A percentile compares a stretch with the other conserved stretches of the same genome.
Evolutionary conservation across 2,329 filamentous ascomycete genomes (phyloP).

Genomic region (Dactylellina sp.): DNA sequence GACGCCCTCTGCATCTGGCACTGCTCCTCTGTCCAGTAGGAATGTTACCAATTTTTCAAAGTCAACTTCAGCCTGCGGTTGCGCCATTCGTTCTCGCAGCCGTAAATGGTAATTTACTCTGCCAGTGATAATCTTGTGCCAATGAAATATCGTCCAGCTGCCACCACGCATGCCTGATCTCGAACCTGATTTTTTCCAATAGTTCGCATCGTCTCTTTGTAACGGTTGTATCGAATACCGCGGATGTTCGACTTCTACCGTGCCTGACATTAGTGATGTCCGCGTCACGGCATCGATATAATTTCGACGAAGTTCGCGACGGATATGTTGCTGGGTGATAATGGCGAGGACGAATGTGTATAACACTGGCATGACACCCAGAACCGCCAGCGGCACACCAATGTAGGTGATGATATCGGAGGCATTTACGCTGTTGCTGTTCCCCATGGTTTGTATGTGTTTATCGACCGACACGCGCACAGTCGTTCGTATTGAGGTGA

Average conservation of each 20-base stretch:
- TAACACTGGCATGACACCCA: constrained; percentile 73
- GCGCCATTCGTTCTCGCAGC: constrained; percentile 65
- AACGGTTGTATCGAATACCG: constrained; percentile 73
- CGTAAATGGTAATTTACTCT: constrained; percentile 70
- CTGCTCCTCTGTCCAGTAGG: constrained; percentile 73
- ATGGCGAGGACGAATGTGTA: constrained; percentile 74
- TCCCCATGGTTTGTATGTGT: constrained; percentile 22
- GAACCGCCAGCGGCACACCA: constrained; percentile 71
- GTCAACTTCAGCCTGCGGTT: constrained; percentile 67
- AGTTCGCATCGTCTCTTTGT: constrained; percentile 70
- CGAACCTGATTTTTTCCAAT: constrained; percentile 70
- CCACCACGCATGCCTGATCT: constrained; percentile 71
- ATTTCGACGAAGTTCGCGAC: constrained; percentile 70
- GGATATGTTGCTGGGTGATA: constrained; percentile 72
- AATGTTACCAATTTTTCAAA: constrained; percentile 74
- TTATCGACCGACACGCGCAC: neutral
- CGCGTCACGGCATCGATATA: constrained; percentile 72
- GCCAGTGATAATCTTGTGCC: constrained; percentile 73
- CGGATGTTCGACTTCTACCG: constrained; percentile 75
- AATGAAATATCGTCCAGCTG: constrained; percentile 75
- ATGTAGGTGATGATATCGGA: constrained; percentile 71
- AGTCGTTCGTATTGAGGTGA: neutral
- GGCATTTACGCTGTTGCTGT: constrained; percentile 60
- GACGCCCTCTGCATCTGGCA: constrained; percentile 72
- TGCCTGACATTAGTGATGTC: constrained; percentile 73